Conservation (phyloP, 1,284 basidiomycete species). For the Microbotryomycetes sp. region DNA sequence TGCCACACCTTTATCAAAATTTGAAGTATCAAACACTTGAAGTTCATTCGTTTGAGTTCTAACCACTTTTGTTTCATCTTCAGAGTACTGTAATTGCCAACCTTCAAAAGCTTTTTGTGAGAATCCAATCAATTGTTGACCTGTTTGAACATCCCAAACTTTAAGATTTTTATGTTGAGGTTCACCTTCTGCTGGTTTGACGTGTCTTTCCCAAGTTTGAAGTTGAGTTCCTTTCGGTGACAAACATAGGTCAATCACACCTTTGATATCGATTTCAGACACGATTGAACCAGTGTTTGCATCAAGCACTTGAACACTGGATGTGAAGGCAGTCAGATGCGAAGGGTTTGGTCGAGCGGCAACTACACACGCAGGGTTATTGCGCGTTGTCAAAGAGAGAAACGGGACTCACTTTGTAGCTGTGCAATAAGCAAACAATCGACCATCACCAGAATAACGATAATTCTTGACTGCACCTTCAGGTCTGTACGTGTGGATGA, state of each 20-base stretch:
- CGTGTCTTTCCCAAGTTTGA: conserved; percentile 87
- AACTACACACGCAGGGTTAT: not conserved
- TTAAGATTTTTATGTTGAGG: conserved; percentile 80
- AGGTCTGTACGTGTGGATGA: conserved; percentile 44
- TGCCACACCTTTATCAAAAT: conserved; percentile 69
- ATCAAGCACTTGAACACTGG: conserved; percentile 67
- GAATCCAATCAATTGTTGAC: conserved; percentile 71
- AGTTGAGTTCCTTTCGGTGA: conserved; percentile 88
- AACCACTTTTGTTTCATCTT: conserved; percentile 81
- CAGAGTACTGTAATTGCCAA: conserved; percentile 87
- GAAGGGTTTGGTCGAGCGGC: conserved; percentile 19
- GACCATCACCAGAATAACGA: conserved; percentile 80
- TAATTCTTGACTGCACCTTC: conserved; percentile 66
- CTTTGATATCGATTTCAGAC: conserved; percentile 54
- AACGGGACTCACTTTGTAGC: conserved; percentile 56
- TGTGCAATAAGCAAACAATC: conserved; percentile 76
- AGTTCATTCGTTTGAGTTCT: conserved; percentile 77
- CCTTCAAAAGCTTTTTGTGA: conserved; percentile 74
- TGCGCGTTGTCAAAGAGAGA: not conserved
- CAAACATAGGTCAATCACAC: conserved; percentile 68
- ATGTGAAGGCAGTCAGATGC: conserved; percentile 12
- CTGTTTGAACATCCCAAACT: conserved; percentile 73
- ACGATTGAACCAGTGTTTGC: conserved; percentile 64
- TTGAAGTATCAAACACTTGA: conserved; percentile 74
- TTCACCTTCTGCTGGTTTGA: conserved; percentile 68